Conservation (phyloP, 257 asterid genomes). For the Nicotiana otophora region DNA sequence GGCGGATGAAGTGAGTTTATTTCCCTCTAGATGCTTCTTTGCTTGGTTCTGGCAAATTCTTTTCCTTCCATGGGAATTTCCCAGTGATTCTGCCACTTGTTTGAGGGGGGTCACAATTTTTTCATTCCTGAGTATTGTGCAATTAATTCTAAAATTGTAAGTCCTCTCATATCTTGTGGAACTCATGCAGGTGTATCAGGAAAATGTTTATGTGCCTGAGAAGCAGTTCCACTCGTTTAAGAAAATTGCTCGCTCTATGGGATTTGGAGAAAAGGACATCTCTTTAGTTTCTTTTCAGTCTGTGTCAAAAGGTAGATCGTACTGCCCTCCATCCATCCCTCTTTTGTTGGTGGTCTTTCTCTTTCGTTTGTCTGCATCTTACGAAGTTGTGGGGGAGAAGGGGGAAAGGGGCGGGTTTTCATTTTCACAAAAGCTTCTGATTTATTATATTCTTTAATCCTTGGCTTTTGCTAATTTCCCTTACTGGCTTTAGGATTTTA, state of each 20-base stretch:
- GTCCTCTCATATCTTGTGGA: not conserved
- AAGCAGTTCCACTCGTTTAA: conserved; percentile 90
- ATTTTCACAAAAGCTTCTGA: not conserved
- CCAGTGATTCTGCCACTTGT: not conserved
- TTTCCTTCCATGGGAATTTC: not conserved
- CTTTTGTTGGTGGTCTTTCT: not conserved
- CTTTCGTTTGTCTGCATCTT: not conserved
- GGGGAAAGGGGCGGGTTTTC: not conserved
- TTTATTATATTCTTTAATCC: not conserved
- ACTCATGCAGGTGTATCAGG: conserved; percentile 78
- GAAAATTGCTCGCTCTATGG: conserved; percentile 75
- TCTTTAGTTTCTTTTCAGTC: conserved; percentile 90
- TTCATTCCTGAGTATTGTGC: not conserved
- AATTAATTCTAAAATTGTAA: not conserved
- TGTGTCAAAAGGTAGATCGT: conserved; percentile 70
- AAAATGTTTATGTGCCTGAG: conserved; percentile 83
- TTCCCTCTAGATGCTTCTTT: not conserved
- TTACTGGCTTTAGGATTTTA: conserved; percentile 54
- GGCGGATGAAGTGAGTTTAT: conserved; percentile 83
- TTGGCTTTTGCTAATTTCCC: not conserved
- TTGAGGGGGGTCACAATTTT: not conserved
- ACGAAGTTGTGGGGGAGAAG: not conserved
- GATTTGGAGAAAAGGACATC: conserved; percentile 76
- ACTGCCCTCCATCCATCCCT: not conserved
- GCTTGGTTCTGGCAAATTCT: not conserved